Evolutionary conservation across 2,329 filamentous ascomycete species (phyloP).

Genomic region (Xylariaceae sp.): DNA sequence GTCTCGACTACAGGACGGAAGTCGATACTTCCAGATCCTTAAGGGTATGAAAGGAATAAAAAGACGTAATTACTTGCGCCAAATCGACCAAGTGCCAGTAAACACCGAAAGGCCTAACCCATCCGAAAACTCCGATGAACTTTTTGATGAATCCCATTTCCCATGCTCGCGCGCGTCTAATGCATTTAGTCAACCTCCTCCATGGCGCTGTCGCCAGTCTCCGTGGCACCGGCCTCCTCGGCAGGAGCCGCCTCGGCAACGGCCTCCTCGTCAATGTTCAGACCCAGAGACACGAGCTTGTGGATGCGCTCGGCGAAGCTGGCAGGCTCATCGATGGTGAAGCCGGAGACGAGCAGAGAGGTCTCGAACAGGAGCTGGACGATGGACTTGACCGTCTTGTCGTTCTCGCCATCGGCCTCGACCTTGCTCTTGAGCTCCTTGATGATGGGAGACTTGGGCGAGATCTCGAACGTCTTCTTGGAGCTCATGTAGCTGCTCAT

Average conservation of each 20-base stretch:
- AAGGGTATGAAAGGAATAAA: conserved; percentile 31
- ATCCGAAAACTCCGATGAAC: conserved; percentile 37
- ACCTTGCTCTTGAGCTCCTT: conserved; percentile 99
- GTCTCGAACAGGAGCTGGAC: conserved; percentile 98
- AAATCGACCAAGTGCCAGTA: conserved; percentile 28
- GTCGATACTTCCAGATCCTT: conserved; percentile 17
- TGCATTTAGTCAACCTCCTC: conserved; percentile 92
- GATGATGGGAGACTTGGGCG: conserved; percentile 95
- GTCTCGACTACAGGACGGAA: conserved; percentile 16
- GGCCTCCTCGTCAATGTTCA: conserved; percentile 94
- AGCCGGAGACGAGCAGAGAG: conserved; percentile 94
- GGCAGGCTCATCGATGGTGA: conserved; percentile 98
- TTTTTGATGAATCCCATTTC: conserved; percentile 38
- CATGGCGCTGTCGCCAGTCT: conserved; percentile 89
- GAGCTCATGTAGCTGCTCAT: conserved; percentile 99
- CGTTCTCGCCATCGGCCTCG: conserved; percentile 93
- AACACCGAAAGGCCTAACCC: conserved; percentile 34
- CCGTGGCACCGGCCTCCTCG: conserved; percentile 55
- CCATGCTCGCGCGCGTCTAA: conserved; percentile 26
- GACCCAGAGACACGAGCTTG: conserved; percentile 96
- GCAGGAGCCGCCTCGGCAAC: conserved; percentile 59
- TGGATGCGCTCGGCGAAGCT: conserved; percentile 98
- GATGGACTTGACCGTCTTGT: conserved; percentile 98
- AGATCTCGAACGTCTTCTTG: conserved; percentile 99
- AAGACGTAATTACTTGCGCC: conserved; percentile 23